A percentile compares a stretch with the other conserved stretches of the same genome.
These are phyloP conservation scores for Dendrobium catenatum DNA, from an alignment of 106 monocot genomes.

Conservation along the genomic window DNA sequence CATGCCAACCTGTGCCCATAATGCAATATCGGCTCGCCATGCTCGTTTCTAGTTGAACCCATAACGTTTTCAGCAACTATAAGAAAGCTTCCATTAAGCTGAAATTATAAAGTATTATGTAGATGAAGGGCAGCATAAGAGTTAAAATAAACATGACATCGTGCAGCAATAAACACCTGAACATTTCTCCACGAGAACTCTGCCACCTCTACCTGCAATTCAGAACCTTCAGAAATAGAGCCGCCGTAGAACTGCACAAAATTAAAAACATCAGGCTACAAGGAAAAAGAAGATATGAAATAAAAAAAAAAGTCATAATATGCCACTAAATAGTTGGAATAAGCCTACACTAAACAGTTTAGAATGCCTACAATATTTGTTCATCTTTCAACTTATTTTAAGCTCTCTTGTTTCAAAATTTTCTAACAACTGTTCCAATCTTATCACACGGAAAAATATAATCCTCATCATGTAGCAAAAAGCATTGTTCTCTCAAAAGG, in stretches of 20 bases:
- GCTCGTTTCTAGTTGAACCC: slow-evolving; percentile 46
- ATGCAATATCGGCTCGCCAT: slow-evolving; percentile 57
- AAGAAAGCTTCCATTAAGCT: slow-evolving; percentile 89
- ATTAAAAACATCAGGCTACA: slow-evolving; percentile 1
- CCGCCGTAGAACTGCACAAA: slow-evolving; percentile 73
- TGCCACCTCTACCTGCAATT: slow-evolving; percentile 89
- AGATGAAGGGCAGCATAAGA: not conserved
- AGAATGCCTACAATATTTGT: no score
- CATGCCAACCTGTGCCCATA: slow-evolving; percentile 64
- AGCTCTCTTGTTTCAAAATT: no score
- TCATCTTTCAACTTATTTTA: no score
- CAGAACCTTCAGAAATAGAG: slow-evolving; percentile 74
- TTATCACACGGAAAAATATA: no score
- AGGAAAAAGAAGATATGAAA: not conserved
- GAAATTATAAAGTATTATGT: slow-evolving; percentile 14
- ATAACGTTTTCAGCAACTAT: slow-evolving; percentile 76
- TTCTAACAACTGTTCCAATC: no score
- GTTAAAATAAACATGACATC: not conserved
- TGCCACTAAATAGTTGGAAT: not conserved
- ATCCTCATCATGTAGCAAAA: no score
- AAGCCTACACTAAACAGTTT: no score
- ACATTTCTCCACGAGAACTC: slow-evolving; percentile 91
- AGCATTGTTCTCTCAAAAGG: no score
- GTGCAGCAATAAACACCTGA: slow-evolving; percentile 37
- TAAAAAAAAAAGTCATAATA: not conserved